Percentiles rank a stretch among this genome's conserved stretches.
phyloP scores from a whole-genome alignment of 768 basidiomycete species.

The Cystofilobasidium ferigula region DNA sequence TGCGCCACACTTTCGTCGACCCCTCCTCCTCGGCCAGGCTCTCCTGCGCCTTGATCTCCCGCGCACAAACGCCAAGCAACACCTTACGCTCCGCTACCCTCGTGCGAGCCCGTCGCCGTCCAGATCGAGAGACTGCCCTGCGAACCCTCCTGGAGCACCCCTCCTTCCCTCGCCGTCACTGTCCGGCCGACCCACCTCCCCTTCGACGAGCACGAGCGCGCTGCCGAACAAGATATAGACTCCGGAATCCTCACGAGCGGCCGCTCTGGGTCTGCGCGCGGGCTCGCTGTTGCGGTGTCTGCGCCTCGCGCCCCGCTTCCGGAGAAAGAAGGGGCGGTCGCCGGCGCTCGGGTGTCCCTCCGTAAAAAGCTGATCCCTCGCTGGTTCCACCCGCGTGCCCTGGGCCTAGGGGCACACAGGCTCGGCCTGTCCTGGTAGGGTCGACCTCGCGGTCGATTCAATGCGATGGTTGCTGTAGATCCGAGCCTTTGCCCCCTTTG shows the following conservation, averaged over 20 bases:
- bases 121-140: no score
- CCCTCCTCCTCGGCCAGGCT: not conserved
- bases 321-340: not conserved
- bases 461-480: constrained; percentile 9
- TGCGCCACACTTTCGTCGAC: not conserved
- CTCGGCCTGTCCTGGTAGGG: constrained; percentile 28
- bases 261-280: not conserved
- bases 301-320: not conserved
- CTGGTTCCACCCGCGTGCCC: constrained; percentile 25
- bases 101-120: no score
- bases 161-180: not conserved
- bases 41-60: not conserved
- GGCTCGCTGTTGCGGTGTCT: constrained; percentile 23
- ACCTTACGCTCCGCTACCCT: not conserved
- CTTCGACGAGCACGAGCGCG: not conserved
- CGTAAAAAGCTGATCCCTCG: constrained; percentile 23
- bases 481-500: constrained; percentile 18
- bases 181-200: not conserved
- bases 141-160: no score
- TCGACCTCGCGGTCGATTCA: not conserved
- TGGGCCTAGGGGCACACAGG: constrained; percentile 13
- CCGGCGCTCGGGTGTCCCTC: constrained; percentile 24
- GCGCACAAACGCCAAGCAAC: not conserved
- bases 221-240: constrained; percentile 7
- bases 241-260: constrained; percentile 26